Evolutionary conservation across 371 early-diverging fungal species (phyloP), one percentile per base, ranked within the genome.

Genomic region (Polyrhizophydium stewartii): DNA sequence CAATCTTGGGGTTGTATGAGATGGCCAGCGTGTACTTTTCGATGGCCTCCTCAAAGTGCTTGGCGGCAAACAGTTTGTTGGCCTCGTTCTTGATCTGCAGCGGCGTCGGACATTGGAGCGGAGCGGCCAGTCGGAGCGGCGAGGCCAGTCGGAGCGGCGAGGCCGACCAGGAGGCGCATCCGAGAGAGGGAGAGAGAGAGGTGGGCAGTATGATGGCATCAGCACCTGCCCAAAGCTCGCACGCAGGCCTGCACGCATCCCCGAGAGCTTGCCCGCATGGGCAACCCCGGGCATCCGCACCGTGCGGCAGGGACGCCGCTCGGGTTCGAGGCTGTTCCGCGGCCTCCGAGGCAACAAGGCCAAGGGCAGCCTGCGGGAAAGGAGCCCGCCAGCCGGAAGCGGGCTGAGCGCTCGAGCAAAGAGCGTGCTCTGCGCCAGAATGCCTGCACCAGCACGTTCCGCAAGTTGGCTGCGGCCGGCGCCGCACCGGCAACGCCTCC

Each of bases 21-120:
- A 95, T 92, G 13, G 93, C 93, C 62, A 85, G 82, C 12, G 88
- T 85, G 72, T 95, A 95, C 64, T 86, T 83, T 49, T 88, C 87
- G 37, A 92, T 86, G 30, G 98, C 96, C 55, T 86, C 85, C 1
- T 87, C 75, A 68, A 85, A 96, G 55, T 89, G 85, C 58, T 89
- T 89, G 55, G 75, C 84, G 52, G 85, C 79, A 72, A 91, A 92
- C 38, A 86, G 70, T 50, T 71, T 71, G 71, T 93, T 93, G 31
- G 92, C 93, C 57, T 82, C 88, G 38, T 76, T 85, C 74, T 93
- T 93, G 57, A 85, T 33, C 73, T 77, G 41, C 12, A 17, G n/a
- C 2, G 10, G 19, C 9, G n/a, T 55, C 19, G 21, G 5, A 37
- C 25, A 40, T 24, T 5, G 28, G 16, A 3, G 28, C 7, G 16